Evolutionary conservation across 176 grass and related monocot species (phyloP), one percentile per base, ranked within the genome.

Genomic region (Ananas comosus): DNA sequence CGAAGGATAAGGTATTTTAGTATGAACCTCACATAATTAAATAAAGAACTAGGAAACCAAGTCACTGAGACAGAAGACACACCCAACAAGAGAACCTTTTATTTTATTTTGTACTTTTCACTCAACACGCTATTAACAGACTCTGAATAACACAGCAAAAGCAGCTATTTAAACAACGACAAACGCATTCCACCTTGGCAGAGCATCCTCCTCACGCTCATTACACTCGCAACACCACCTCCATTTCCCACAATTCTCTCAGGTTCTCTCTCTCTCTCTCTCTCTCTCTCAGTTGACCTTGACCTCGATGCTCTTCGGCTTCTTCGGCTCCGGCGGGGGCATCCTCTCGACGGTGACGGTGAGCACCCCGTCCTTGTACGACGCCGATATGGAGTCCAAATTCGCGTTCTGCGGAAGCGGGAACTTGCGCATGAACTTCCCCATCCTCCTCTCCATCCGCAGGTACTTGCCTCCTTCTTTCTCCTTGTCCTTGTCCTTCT

Each of bases 351-450:
- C 79, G 49, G 65, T 73, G 1, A 95, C 87, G 1, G 76, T 87
- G 14, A 95, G 78, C 66, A 90, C 91, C 8, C 91, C 91, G 50
- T 95, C 87, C 48, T 71, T 79, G 82, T 77, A 90, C 9, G 78
- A 76, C 0, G 91, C 87, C 2, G 91, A 72, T 63, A 96, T 69
- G 51, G 85, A 77, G 53, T 96, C 82, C 56, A 76, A 42, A 80
- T 96, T 66, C 12, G 87, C 87, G 48, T 87, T 87, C 10, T 87
- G 81, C 2, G 82, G 91, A 0, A 96, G 81, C 61, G 78, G 67
- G 78, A 90, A 95, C 74, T 87, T 85, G 75, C 91, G 83, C 91
- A 95, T 87, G 81, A 90, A 78, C 66, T 90, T 95, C 10, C 91
- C 91, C 87, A 95, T 85, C 70, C 81, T 79, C 1, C 91, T 70